Evolutionary conservation across 164 flowering plant species (phyloP), one percentile per base, ranked within the genome.

Genomic region (Macadamia tetraphylla): DNA sequence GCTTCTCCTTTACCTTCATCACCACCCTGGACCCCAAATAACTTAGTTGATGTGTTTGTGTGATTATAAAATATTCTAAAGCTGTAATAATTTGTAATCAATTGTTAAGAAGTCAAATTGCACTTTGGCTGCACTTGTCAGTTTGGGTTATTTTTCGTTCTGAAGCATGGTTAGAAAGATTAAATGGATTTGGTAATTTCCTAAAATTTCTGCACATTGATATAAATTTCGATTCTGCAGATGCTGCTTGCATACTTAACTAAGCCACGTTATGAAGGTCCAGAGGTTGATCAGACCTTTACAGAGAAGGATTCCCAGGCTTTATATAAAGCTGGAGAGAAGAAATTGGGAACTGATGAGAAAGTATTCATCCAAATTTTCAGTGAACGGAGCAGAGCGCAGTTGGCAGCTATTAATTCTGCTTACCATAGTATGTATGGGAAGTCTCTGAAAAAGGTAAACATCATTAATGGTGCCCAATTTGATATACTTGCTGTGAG

Each of bases 321-420:
- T 64, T 84, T 92, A 31, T 81, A 14, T 56, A 85, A 81, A 74
- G 89, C 93, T 58, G 92, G 91, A 66, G 92, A 92, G 73, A 88
- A 78, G 82, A 82, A 56, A 74, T 18, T 82, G 44, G 93, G 93
- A 53, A 82, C 87, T 8, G 94, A 87, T 76, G 96, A 90, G 71
- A 74, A 76, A 64, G 75, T 75, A 60, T 89, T 90, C 71, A 79
- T 90, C 29, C 73, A 52, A 35, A 82, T 92, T 62, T 90, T 92
- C 66, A 80, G 81, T 65, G 87, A 81, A 76, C 72, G 88, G 78
- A 87, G 98, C 74, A 77, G 84, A 49, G 85, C 93, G 8, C 98
- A 92, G 67, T 68, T 92, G 72, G 82, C 76, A 77, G 93, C 90
- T 72, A 79, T 88, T 67, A 61, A 61, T 76, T 56, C 59, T 74